phyloP scores from a whole-genome alignment of 2,329 filamentous ascomycete species.

The Cercospora zeina region DNA sequence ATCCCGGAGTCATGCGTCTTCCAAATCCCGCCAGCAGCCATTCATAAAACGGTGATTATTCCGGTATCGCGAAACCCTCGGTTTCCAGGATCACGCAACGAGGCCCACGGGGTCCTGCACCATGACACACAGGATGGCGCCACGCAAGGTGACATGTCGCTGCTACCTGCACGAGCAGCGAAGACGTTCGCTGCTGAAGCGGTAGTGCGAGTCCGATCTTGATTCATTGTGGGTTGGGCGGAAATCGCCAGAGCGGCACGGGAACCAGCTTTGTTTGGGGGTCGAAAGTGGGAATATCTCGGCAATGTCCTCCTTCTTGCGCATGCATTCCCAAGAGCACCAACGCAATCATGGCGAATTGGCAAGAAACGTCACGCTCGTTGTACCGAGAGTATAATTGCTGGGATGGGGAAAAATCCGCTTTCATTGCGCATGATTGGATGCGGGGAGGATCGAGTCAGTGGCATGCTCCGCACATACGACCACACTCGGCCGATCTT shows the following conservation, averaged over 20 bases:
- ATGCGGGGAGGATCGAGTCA: not conserved
- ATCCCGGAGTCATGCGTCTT: not conserved
- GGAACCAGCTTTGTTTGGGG: not conserved
- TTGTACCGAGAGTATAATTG: not conserved
- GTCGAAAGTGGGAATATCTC: not conserved
- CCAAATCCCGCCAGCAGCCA: not conserved
- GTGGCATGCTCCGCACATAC: not conserved
- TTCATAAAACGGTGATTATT: not conserved
- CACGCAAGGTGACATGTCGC: not conserved
- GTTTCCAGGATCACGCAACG: not conserved
- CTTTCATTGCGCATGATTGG: not conserved
- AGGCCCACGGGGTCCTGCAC: not conserved
- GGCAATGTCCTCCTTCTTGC: not conserved
- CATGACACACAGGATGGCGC: not conserved
- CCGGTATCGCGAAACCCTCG: not conserved
- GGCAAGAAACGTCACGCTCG: not conserved
- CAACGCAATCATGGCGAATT: not conserved
- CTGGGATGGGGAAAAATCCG: not conserved
- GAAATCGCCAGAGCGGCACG: not conserved
- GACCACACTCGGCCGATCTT: not conserved
- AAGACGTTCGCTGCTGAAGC: not conserved
- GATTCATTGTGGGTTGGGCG: conserved; percentile 1
- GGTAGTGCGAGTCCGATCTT: not conserved
- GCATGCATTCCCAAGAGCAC: not conserved
- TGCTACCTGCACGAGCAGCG: not conserved